phyloP scores from a whole-genome alignment of 371 early-diverging fungal species.

The Saksenaea oblongispora region DNA sequence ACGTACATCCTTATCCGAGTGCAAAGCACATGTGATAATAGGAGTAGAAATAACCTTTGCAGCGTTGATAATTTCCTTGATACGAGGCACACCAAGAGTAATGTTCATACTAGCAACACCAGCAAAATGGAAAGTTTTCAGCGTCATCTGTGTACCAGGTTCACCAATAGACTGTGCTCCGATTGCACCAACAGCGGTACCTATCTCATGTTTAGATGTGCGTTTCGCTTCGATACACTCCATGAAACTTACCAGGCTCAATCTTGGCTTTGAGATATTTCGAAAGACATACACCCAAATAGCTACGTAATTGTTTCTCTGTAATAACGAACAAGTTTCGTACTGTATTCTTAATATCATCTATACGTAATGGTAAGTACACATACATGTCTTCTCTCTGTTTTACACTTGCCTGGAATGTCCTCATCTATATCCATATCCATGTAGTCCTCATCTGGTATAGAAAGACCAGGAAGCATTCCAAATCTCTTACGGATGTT shows the following conservation, averaged over 20 bases:
- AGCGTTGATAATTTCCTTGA: slow-evolving; percentile 97
- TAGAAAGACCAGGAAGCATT: slow-evolving; percentile 55
- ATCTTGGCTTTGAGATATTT: slow-evolving; percentile 91
- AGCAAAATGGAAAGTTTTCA: slow-evolving; percentile 99
- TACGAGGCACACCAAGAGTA: slow-evolving; percentile 99
- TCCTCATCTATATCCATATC: slow-evolving; percentile 66
- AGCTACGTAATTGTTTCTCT: slow-evolving; percentile 68
- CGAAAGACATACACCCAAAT: slow-evolving; percentile 74
- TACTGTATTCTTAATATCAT: slow-evolving; percentile 52
- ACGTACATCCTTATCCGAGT: slow-evolving; percentile 64
- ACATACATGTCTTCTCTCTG: neutral
- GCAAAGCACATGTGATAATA: slow-evolving; percentile 85
- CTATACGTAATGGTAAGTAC: slow-evolving; percentile 14
- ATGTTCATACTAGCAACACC: slow-evolving; percentile 99
- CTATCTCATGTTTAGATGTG: neutral
- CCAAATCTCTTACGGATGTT: slow-evolving; percentile 47
- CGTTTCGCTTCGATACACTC: slow-evolving; percentile 5
- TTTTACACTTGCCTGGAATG: slow-evolving; percentile 23
- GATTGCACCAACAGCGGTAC: slow-evolving; percentile 94
- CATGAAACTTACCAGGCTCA: slow-evolving; percentile 72
- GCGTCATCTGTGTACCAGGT: slow-evolving; percentile 99
- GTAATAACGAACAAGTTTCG: slow-evolving; percentile 77
- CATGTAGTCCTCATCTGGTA: slow-evolving; percentile 66
- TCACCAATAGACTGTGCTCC: slow-evolving; percentile 99
- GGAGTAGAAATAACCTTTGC: slow-evolving; percentile 95